phyloP scores from a whole-genome alignment of 2,329 filamentous ascomycete species.

The Colletotrichum sp. region DNA sequence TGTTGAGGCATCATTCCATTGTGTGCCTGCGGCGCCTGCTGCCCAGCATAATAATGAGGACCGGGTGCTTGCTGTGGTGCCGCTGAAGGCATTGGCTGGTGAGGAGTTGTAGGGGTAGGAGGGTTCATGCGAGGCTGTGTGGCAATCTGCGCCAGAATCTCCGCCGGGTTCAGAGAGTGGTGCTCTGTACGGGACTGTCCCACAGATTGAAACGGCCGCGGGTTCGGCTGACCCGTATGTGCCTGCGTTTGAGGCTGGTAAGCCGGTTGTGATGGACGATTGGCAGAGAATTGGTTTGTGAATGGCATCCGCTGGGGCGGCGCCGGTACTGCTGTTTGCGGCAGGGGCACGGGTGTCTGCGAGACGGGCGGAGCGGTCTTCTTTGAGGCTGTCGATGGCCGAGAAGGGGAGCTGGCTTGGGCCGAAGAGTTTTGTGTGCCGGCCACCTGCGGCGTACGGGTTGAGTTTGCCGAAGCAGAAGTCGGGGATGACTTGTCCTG shows the following conservation, averaged over 20 bases:
- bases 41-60: not conserved
- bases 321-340: not conserved
- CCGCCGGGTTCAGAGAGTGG: slow-evolving; percentile 12
- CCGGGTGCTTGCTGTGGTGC: not conserved
- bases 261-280: not conserved
- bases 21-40: not conserved
- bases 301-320: slow-evolving; percentile 9
- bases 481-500: not conserved
- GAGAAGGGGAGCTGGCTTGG: not conserved
- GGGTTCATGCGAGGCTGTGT: slow-evolving; percentile 18
- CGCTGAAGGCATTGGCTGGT: not conserved
- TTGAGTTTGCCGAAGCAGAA: not conserved
- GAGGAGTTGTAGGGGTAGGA: slow-evolving; percentile 4
- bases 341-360: not conserved
- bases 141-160: slow-evolving; percentile 15
- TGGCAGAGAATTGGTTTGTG: not conserved
- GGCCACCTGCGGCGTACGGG: not conserved
- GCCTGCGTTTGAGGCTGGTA: not conserved
- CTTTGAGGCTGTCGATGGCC: not conserved
- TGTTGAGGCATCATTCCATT: not conserved
- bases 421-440: not conserved
- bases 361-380: not conserved
- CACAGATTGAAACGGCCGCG: not conserved
- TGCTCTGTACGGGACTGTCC: slow-evolving; percentile 4
- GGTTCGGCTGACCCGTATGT: not conserved